Base-by-base conservation (phyloP, 2,329 filamentous ascomycete species). In the Colletotrichum cuscutae region DNA sequence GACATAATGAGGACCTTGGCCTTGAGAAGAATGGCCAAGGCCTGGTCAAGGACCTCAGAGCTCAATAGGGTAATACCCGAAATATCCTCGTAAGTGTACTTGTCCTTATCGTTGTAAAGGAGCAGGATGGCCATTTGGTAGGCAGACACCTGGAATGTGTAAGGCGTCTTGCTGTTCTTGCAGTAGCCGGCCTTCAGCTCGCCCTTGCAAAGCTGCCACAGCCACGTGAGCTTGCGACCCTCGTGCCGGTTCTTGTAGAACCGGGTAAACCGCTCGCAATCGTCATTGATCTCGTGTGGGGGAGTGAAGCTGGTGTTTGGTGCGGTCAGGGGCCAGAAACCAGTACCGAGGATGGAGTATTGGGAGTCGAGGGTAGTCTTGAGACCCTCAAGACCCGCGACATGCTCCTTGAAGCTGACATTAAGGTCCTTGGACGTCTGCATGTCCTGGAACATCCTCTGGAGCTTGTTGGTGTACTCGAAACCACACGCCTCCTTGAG, bases 361-460 rank as follows among this genome's bases (percentile, higher is more conserved):
- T 93, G 91, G 6, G 97, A 94, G 80, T 99, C 97, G 52, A 95
- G 87, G 24, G 92, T 86, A 59, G 89, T 90, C 85, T 94, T 94
- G 19, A 91, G 89, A 72, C 91, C 90, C 53, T 94, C 88, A 4
- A 90, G 81, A n/a, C 87, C 86, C 77, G 89, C 89, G 12, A 89
- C 85, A 78, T 95, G 92, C 82, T 95, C 94, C 79, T 94, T 93
- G 87, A 97, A 99, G 35, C 93, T 92, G 60, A 90, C 89, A 83
- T 99, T 99, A 59, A 99, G 89, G 84, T 99, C 97, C 84, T 98
- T 98, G 75, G 96, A 98, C 63, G 98, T 98, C 82, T 99, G 97
- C 87, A 99, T 98, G 80, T 99, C 97, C 82, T 98, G 96, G 89
- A 98, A 99, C 97, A 99, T 99, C 80, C 97, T 95, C 86, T 98